Evolutionary conservation across 345 rosid genomes (phyloP), one percentile per base, ranked within the genome.

Genomic region (Abelmoschus esculentus): DNA sequence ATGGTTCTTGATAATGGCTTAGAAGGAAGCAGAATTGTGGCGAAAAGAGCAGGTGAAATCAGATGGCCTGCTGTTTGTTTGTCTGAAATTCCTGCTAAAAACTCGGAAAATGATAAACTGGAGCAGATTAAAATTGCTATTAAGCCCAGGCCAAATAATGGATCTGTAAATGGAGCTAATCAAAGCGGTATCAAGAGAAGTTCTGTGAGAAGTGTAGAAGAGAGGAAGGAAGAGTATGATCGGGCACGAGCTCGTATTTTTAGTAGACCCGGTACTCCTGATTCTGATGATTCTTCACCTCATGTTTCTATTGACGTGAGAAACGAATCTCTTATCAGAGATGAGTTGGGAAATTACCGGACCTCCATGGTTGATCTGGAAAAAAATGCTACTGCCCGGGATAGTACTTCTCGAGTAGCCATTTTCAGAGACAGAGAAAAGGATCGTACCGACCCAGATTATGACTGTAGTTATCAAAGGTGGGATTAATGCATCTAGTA

Each of bases 361-460:
- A 80, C 71, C 77, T 55, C 73, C 74, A 22, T 46, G 46, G 67
- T 56, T 81, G 97, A 89, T 79, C 67, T 61, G 36, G 89, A 86
- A 67, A 86, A 66, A 78, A 79, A 46, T 78, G 26, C 77, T 42
- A 72, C 75, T 63, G 42, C 73, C 19, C 83, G 86, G 73, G 95
- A 91, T 69, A 72, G 72, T n/a, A 32, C 87, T 5, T 87, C 90
- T 74, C 86, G 96, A 70, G 91, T 91, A 70, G 99, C 99, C 71
- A 90, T 91, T 75, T 87, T 95, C 69, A 91, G 88, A 77, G 96
- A 95, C 73, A 83, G 82, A 73, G 97, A 88, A 81, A 95, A 89
- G 78, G 99, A 95, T 77, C 96, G 90, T 44, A 81, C 73, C 62
- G 99, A 91, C 80, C 99, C 99, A 68, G 99, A 95, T 78, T 95